Evolutionary conservation across 106 monocot species (phyloP).

Genomic region (Vanilla planifolia): DNA sequence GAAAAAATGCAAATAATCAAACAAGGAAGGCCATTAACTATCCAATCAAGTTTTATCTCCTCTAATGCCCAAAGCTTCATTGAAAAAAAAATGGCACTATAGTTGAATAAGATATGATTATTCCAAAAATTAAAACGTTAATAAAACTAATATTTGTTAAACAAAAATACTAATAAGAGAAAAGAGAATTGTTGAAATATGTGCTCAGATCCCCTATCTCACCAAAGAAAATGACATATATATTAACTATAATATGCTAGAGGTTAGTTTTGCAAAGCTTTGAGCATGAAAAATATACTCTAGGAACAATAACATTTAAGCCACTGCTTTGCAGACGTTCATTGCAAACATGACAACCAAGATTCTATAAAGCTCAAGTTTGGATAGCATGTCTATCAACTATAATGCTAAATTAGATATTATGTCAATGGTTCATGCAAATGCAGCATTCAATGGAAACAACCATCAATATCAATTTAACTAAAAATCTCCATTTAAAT

Average conservation of each 20-base stretch:
- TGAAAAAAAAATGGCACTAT: too few species aligned
- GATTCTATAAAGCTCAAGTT: background rate
- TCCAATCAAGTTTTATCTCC: background rate
- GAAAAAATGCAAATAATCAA: background rate
- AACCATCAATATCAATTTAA: too few species aligned
- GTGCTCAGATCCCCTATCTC: too few species aligned
- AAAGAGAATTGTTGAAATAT: too few species aligned
- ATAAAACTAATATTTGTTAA: too few species aligned
- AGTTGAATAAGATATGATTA: too few species aligned
- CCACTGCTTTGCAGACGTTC: background rate
- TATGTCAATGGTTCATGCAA: background rate
- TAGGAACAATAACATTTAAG: background rate
- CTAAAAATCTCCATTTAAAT: too few species aligned
- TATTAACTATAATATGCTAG: too few species aligned
- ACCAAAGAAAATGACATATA: too few species aligned
- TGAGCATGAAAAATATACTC: background rate
- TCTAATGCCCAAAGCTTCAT: too few species aligned
- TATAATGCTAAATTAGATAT: background rate
- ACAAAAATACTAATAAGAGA: too few species aligned
- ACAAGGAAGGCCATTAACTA: background rate
- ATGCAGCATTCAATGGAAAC: slow-evolving; percentile 1
- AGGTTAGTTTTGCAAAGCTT: background rate
- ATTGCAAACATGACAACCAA: background rate
- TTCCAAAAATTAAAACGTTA: too few species aligned
- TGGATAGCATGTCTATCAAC: background rate